A percentile compares a stretch with the other conserved stretches of the same genome.
Evolutionary conservation across 139 green algal species (phyloP).

Genomic region (Volvox africanus): DNA sequence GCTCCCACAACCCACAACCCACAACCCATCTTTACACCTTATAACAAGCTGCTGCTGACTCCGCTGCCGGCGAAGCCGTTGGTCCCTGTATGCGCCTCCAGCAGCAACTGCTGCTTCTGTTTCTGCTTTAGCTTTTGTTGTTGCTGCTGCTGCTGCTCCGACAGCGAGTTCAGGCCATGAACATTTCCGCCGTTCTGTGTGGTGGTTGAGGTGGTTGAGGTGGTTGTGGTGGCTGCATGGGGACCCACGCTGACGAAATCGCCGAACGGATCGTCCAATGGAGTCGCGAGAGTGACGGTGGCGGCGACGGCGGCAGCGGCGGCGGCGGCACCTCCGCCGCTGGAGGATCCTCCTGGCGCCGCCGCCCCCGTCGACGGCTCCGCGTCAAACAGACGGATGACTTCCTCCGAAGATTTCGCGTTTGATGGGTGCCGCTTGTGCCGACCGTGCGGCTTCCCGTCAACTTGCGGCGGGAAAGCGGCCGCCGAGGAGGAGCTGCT

Average conservation of each 20-base stretch:
- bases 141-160: neutral
- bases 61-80: neutral
- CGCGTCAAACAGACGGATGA: constrained; percentile 41
- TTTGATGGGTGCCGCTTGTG: constrained; percentile 33
- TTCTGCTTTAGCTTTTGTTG: no score
- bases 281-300: no score
- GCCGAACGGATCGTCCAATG: constrained; percentile 23
- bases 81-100: neutral
- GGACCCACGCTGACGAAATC: constrained; percentile 19
- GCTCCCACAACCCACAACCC: no score
- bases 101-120: neutral
- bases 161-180: neutral
- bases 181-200: neutral
- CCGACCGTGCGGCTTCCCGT: neutral
- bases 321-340: neutral
- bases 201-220: no score
- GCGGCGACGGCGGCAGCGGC: neutral
- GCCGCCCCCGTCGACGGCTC: constrained; percentile 5
- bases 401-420: constrained; percentile 16
- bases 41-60: no score
- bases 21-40: no score
- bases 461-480: neutral
- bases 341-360: neutral
- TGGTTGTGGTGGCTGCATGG: neutral
- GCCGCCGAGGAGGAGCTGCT: neutral